Percentiles rank a stretch among this genome's conserved stretches.
phyloP scores from a whole-genome alignment of 768 basidiomycete genomes.

The Suillus subaureus region DNA sequence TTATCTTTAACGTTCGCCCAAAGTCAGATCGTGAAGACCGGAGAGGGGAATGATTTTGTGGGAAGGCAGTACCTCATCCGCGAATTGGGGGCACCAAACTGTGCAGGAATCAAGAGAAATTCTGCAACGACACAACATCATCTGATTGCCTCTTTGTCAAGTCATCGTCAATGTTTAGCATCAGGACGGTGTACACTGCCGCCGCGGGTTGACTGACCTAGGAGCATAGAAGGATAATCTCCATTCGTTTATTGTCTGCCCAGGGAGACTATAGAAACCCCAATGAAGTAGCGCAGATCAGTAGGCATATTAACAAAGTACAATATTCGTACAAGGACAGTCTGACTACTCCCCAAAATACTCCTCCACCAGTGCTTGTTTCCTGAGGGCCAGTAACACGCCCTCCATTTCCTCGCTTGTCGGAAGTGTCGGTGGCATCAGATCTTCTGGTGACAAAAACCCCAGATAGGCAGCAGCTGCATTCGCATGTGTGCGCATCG shows the following conservation, averaged over 20 bases:
- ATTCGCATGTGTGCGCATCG: conserved; percentile 42
- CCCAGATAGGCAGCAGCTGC: conserved; percentile 72
- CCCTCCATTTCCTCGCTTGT: conserved; percentile 77
- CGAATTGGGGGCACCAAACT: conserved; percentile 81
- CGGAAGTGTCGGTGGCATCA: conserved; percentile 77
- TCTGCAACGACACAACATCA: neutral
- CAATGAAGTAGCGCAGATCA: neutral
- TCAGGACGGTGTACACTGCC: too few relatives aligned
- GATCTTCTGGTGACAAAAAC: conserved; percentile 71
- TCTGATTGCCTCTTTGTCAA: neutral
- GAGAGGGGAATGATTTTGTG: conserved; percentile 46
- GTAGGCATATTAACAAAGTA: neutral
- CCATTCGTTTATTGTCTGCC: neutral
- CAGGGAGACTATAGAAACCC: neutral
- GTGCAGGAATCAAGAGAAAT: conserved; percentile 59
- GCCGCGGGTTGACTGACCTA: neutral
- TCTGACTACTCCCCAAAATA: conserved; percentile 52
- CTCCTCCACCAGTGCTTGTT: conserved; percentile 83
- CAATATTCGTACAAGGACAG: neutral
- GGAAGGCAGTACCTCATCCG: conserved; percentile 79
- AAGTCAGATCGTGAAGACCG: neutral
- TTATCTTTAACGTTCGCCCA: neutral
- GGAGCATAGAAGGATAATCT: neutral
- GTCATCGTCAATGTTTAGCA: too few relatives aligned
- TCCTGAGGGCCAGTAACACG: conserved; percentile 73